phyloP scores from a whole-genome alignment of 768 basidiomycete species.

The Hypsizygus marmoreus region DNA sequence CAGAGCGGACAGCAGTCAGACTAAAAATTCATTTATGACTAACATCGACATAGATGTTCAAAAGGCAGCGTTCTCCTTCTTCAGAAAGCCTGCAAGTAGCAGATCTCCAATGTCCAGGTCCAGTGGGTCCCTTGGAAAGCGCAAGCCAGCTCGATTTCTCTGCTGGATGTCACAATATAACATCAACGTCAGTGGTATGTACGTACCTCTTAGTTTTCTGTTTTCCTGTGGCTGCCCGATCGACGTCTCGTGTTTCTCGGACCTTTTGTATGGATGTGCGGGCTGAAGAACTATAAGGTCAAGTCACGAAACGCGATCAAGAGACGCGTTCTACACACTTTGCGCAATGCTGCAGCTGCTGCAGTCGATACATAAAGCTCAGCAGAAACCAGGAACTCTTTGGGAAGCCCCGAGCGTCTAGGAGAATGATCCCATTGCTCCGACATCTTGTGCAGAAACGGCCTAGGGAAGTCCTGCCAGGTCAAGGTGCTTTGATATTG shows the following conservation, averaged over 20 bases:
- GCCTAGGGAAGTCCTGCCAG: no score
- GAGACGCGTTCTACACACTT: constrained; percentile 42
- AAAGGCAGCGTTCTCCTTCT: constrained; percentile 64
- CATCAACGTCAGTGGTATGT: background rate
- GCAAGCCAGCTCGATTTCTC: constrained; percentile 77
- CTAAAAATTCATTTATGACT: constrained; percentile 27
- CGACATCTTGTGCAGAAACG: constrained; percentile 27
- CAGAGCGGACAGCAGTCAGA: constrained; percentile 8
- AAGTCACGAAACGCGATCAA: constrained; percentile 1
- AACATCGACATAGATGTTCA: constrained; percentile 79
- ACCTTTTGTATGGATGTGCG: constrained; percentile 49
- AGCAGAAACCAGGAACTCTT: constrained; percentile 62
- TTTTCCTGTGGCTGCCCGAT: constrained; percentile 42
- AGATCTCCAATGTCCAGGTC: constrained; percentile 67
- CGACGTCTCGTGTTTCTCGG: constrained; percentile 52
- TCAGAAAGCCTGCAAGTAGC: constrained; percentile 73
- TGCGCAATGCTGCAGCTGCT: constrained; percentile 52
- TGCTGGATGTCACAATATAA: constrained; percentile 26
- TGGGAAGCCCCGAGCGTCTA: constrained; percentile 22
- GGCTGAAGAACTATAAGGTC: constrained; percentile 33
- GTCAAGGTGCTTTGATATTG: no score
- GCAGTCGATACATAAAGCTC: constrained; percentile 63
- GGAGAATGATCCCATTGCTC: constrained; percentile 31
- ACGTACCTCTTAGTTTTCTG: constrained; percentile 62
- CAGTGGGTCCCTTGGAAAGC: constrained; percentile 50